Base-by-base conservation (phyloP, 169 alveolate genomes). In the Perkinsus chesapeaki region DNA sequence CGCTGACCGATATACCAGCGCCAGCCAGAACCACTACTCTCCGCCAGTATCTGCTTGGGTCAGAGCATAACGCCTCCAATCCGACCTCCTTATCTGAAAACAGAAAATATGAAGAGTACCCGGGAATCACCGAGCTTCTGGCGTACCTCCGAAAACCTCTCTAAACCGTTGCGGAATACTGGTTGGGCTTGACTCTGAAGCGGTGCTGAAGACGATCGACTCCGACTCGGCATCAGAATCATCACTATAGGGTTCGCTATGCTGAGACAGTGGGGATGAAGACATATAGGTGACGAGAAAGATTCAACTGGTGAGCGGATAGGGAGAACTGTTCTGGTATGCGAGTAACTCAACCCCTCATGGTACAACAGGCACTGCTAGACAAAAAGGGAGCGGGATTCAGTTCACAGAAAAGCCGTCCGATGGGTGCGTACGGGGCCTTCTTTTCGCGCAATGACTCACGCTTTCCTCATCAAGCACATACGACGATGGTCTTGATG, bases 1-100 rank as follows among this genome's bases (percentile, higher is more conserved):
- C 98, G 43, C 97, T 94, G 0, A 97, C 97, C 92, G 97, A 96
- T 27, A 97, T 97, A 1, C 98, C 98, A 19, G 98, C 98, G 90
- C 98, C 98, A 34, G 96, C 95, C 95, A 97, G 93, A 10, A 96
- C 92, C 73, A 95, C 95, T 38, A 96, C 94, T 38, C 82, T 27
- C 82, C 27, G 12, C 82, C 82, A 60, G 27, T 60, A 60, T 16
- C 82, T 60, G 82, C 82, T 60, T 20, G 82, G 82, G 82, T 60
- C 82, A 27, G 82, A 60, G 31, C 82, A 60, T 27, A 60, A 34
- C 31, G 82, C 23, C 82, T 23, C 82, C 27, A 60, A 9, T 27
- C 82, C 27, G 23, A 60, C 82, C 3, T 16, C 82, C 3, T 60
- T 23, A 60, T 60, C 82, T 60, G 82, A 60, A 60, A 34, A 60